phyloP scores from a whole-genome alignment of 768 basidiomycete species.

The Imleria badia region DNA sequence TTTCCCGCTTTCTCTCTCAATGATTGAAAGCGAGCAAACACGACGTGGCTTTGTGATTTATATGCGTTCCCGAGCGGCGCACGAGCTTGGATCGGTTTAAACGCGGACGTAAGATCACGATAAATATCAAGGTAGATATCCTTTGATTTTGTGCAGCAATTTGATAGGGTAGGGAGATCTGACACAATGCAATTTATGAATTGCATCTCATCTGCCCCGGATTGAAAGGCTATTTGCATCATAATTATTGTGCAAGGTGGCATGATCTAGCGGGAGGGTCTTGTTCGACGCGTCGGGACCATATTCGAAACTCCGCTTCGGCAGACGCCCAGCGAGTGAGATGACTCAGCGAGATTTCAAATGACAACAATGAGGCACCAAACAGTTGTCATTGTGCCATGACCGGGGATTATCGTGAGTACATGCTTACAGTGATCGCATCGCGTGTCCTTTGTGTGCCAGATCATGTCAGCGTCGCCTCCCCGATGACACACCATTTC shows the following conservation, averaged over 20 bases:
- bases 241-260: no score
- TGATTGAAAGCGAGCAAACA: constrained; percentile 1
- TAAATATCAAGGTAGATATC: not conserved
- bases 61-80: constrained; percentile 2
- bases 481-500: constrained; percentile 1
- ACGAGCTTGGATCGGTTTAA: not conserved
- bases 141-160: not conserved
- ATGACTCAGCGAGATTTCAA: no score
- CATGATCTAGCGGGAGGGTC: no score
- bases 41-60: constrained; percentile 7
- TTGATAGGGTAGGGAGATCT: no score
- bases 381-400: not conserved
- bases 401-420: constrained; percentile 17
- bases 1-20: constrained; percentile 7
- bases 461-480: not conserved
- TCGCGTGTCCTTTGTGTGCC: constrained; percentile 13
- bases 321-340: no score
- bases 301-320: no score
- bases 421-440: not conserved
- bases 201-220: no score
- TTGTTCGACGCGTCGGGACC: no score
- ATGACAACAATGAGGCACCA: no score
- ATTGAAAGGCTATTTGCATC: no score
- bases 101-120: not conserved
- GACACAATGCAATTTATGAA: no score